These are phyloP conservation scores for Hypoxylon perforatum DNA, from an alignment of 495 filamentous ascomycete species.

Conservation along the genomic window DNA sequence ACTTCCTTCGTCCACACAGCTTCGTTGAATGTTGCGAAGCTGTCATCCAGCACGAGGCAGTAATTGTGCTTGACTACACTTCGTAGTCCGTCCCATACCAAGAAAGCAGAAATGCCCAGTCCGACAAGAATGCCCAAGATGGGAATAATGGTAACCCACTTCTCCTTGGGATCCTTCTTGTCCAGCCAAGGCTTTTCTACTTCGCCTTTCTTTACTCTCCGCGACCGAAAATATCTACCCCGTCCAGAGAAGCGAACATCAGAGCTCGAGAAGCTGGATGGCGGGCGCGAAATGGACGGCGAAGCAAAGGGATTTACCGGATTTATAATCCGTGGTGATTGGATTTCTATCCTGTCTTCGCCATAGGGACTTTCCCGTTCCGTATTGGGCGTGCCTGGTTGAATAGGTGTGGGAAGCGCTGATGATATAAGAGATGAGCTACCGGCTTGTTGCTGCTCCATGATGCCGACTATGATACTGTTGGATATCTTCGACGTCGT, in stretches of 20 bases:
- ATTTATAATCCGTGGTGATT: slow-evolving; percentile 44
- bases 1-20: slow-evolving; percentile 81
- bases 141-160: slow-evolving; percentile 86
- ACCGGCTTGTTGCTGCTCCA: slow-evolving; percentile 39
- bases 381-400: slow-evolving; percentile 52
- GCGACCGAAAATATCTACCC: slow-evolving; percentile 76
- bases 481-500: neutral
- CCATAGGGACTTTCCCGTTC: slow-evolving; percentile 52
- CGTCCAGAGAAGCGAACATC: slow-evolving; percentile 56
- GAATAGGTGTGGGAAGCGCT: slow-evolving; percentile 48
- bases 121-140: slow-evolving; percentile 74
- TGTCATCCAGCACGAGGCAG: slow-evolving; percentile 76
- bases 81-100: slow-evolving; percentile 76
- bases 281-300: slow-evolving; percentile 65
- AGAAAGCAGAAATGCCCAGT: slow-evolving; percentile 70
- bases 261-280: slow-evolving; percentile 62
- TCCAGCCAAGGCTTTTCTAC: slow-evolving; percentile 76
- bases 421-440: slow-evolving; percentile 43
- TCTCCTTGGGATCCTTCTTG: slow-evolving; percentile 78
- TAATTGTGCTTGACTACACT: slow-evolving; percentile 79
- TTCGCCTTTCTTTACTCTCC: slow-evolving; percentile 75
- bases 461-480: neutral
- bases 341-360: slow-evolving; percentile 49
- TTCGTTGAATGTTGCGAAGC: slow-evolving; percentile 69
- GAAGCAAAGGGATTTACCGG: slow-evolving; percentile 66